Percentiles rank a stretch among this genome's conserved stretches.
Conservation (phyloP, 306 rosid genomes). For the Crataegus laevigata region DNA sequence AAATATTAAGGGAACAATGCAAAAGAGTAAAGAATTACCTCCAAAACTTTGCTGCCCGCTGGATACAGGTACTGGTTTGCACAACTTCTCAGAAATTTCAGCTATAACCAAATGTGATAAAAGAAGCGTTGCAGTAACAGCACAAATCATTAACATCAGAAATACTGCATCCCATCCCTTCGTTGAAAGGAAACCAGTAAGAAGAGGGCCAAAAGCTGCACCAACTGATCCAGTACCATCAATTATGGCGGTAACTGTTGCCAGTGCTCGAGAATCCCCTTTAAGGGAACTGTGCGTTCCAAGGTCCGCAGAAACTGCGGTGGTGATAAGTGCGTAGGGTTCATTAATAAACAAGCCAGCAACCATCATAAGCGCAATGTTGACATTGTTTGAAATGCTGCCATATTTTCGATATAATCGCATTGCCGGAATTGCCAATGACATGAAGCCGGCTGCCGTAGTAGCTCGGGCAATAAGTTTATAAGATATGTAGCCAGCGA, state of each 20-base stretch:
- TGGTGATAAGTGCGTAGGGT: constrained; percentile 82
- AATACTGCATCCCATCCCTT: constrained; percentile 70
- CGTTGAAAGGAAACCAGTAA: constrained; percentile 67
- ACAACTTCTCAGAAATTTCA: constrained; percentile 45
- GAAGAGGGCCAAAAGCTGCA: constrained; percentile 85
- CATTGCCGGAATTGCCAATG: constrained; percentile 63
- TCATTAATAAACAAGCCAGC: constrained; percentile 78
- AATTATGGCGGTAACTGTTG: constrained; percentile 79
- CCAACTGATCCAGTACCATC: constrained; percentile 87
- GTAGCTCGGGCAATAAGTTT: constrained; percentile 72
- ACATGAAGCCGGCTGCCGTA: constrained; percentile 76
- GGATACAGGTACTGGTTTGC: constrained; percentile 25
- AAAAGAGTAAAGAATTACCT: constrained; percentile 34
- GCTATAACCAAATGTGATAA: constrained; percentile 50
- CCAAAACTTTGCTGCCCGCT: constrained; percentile 20
- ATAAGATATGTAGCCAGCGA: constrained; percentile 77
- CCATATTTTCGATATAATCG: constrained; percentile 55
- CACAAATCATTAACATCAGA: constrained; percentile 52
- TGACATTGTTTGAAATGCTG: constrained; percentile 36
- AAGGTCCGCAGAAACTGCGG: constrained; percentile 86
- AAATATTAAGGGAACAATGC: not conserved
- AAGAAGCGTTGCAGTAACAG: constrained; percentile 64
- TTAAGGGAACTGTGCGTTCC: constrained; percentile 68
- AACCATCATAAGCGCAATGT: constrained; percentile 63
- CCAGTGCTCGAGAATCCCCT: constrained; percentile 81